Base-by-base conservation (phyloP, 176 grass and related monocot species). In the Oryza punctata region DNA sequence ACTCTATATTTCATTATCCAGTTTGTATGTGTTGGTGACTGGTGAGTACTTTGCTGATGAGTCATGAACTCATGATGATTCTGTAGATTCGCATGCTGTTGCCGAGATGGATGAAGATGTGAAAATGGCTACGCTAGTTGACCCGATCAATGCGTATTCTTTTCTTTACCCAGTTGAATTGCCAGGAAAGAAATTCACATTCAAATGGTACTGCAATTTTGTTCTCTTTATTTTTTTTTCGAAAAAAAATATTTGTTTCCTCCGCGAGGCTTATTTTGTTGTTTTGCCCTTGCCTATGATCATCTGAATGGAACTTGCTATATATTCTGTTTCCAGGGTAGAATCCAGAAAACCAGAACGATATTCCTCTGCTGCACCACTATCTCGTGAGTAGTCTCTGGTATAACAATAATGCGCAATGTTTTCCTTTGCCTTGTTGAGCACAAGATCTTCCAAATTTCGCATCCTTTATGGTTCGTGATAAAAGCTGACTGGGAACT, bases 331-430 rank as follows among this genome's bases (percentile, higher is more conserved):
- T 85, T 82, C 41, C 73, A 98, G 96, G 96, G 91, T 98, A 35
- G 89, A 90, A 67, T 98, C 96, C 7, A 98, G 96, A 85, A 98
- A 98, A 79, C 88, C 96, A 7, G 96, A 98, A 83, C 81, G 93
- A 41, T 98, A 98, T 67, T 98, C 96, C 40, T 98, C 96, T 30
- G 96, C 96, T 19, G 96, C 93, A 3, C 96, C 96, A 80, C 87
- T 98, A 81, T 95, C 91, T 16, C 82, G 96, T 93, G 84, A 98
- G 95, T 84, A 85, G 43, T 15, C 49, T 83, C 85, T 12, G 63
- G 19, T 83, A 72, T 85, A 88, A 67, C 49, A 78, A 77, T 43
- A 41, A 75, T 23, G 21, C 8, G 4, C 7, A 69, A 21, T 74
- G 1, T 21, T 82, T 69, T 82, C 80, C 2, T 33, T 57, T 81